Base-by-base conservation (phyloP, 768 basidiomycete genomes). In the Ramaria sp. region DNA sequence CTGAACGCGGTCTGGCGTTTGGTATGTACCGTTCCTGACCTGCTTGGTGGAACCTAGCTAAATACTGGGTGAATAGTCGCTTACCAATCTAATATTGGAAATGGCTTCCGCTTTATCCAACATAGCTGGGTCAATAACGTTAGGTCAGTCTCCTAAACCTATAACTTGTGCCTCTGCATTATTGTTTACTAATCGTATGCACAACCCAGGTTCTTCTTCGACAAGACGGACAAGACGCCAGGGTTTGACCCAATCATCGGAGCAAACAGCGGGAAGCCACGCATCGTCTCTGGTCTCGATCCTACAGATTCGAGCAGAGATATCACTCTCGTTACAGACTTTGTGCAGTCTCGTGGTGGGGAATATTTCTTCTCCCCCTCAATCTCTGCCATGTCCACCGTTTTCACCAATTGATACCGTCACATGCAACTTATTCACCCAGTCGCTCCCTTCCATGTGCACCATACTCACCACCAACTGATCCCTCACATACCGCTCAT, bases 321-420 rank as follows among this genome's bases (percentile, higher is more conserved):
- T 5, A 54, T 62, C 15, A 37, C 60, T 3, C 38, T 67, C 13
- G 58, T 61, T 1, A 56, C 52, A 1, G 55, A 66, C 27, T 76
- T 73, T 57, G 67, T 78, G 48, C 61, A 70, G 32, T 67, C 77
- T 41, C 69, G 71, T 20, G 74, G 78, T 39, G 76, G 78, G 53
- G 78, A 76, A 59, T 78, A 77, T 60, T 78, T 78, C 63, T 78
- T 78, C 64, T 64, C 71, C 3, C 78, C 77, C 0, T 74, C 75
- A 18, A 62, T 78, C 51, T 70, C 70, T 37, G 73, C 70, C 5
- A 65, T 79, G 28, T 5, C 9, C 6, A 41, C 27, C 5, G 30
- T 20, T 15, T 48, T 58, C 32, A 20, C 56, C 28, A 32, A 16
- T 30, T 47, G 27, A 47, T 24, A 41, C 18, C 8, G n/a, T 43